Evolutionary conservation across 257 asterid species (phyloP).

Genomic region (Solanum stenotomum): DNA sequence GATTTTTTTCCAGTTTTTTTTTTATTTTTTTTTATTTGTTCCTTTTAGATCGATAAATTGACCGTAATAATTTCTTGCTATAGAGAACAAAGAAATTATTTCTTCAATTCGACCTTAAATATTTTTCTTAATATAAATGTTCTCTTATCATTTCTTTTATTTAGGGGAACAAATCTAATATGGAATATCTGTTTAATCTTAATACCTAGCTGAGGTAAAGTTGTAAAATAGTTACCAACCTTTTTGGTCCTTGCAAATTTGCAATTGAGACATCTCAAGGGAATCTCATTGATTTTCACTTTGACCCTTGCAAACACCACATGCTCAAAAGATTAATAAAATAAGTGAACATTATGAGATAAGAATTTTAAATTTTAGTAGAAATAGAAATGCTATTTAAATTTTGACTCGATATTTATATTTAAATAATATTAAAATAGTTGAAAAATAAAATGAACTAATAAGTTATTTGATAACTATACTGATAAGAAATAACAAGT

Average conservation of each 20-base stretch:
- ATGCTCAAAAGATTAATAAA: neutral
- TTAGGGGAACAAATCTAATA: neutral
- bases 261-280: neutral
- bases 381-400: neutral
- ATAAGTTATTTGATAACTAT: neutral
- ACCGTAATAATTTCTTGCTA: neutral
- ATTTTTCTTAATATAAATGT: neutral
- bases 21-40: no score
- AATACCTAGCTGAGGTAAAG: neutral
- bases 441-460: neutral
- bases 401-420: neutral
- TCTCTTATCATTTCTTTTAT: neutral
- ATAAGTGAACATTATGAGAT: neutral
- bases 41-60: neutral
- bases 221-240: neutral
- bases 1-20: no score
- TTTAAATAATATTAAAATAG: neutral
- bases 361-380: neutral
- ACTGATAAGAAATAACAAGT: neutral
- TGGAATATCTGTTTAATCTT: neutral
- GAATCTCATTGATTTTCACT: neutral
- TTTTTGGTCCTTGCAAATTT: neutral
- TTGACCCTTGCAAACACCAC: neutral
- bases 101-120: neutral
- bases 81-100: neutral